phyloP scores from a whole-genome alignment of 2,329 filamentous ascomycete genomes.

The Xylariaceae sp. region DNA sequence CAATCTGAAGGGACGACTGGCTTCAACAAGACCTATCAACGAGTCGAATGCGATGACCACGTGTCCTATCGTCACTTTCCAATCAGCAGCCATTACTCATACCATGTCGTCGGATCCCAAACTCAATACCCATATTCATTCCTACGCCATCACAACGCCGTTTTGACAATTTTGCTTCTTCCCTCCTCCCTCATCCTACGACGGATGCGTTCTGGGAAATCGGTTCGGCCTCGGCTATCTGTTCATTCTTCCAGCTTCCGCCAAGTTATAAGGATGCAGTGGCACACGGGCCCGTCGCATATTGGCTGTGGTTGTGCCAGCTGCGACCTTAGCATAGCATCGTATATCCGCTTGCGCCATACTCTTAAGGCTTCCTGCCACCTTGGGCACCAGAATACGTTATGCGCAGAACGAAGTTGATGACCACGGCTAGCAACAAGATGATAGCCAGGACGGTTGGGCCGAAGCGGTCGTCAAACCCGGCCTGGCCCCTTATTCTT shows the following conservation, averaged over 20 bases:
- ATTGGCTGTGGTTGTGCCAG: background rate
- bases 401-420: slow-evolving; percentile 88
- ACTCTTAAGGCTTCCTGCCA: slow-evolving; percentile 30
- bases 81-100: slow-evolving; percentile 5
- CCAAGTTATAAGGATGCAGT: background rate
- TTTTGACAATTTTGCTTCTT: background rate
- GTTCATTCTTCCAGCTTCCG: background rate
- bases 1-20: background rate
- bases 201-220: background rate
- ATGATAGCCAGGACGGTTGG: slow-evolving; percentile 86
- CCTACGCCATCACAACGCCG: background rate
- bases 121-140: slow-evolving; percentile 12
- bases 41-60: slow-evolving; percentile 15
- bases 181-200: background rate
- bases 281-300: background rate
- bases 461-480: slow-evolving; percentile 93
- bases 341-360: background rate
- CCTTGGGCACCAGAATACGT: slow-evolving; percentile 38
- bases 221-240: background rate
- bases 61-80: slow-evolving; percentile 10
- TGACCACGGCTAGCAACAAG: slow-evolving; percentile 79
- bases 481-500: slow-evolving; percentile 80
- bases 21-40: background rate
- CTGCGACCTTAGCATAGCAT: background rate
- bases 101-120: slow-evolving; percentile 11